A percentile compares a stretch with the other conserved stretches of the same genome.
phyloP scores from a whole-genome alignment of 345 rosid species.

The Linum usitatissimum region DNA sequence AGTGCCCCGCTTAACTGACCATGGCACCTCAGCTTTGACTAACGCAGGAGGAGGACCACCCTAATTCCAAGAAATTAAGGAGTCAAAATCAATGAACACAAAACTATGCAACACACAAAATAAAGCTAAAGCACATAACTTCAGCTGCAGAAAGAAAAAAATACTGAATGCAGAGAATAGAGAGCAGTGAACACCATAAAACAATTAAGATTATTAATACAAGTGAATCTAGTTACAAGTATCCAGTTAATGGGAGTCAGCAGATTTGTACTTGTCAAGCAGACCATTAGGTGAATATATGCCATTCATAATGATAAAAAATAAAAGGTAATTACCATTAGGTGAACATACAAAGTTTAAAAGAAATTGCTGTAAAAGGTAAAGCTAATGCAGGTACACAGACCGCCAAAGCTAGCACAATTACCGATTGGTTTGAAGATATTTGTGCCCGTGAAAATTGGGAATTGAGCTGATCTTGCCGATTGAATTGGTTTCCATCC shows the following conservation, averaged over 20 bases:
- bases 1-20: slow-evolving; percentile 71
- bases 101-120: not conserved
- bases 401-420: not conserved
- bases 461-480: slow-evolving; percentile 38
- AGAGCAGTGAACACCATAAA: too few species aligned
- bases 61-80: slow-evolving; percentile 24
- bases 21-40: slow-evolving; percentile 84
- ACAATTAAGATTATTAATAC: too few species aligned
- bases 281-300: too few species aligned
- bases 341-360: too few species aligned
- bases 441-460: slow-evolving; percentile 36
- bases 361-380: too few species aligned
- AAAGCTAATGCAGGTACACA: not conserved
- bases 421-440: slow-evolving; percentile 48
- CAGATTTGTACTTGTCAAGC: too few species aligned
- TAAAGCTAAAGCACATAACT: not conserved
- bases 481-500: slow-evolving; percentile 39
- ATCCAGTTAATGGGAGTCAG: too few species aligned
- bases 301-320: too few species aligned
- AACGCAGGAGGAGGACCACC: slow-evolving; percentile 59
- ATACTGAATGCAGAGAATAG: too few species aligned
- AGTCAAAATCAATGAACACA: not conserved
- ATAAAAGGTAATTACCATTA: too few species aligned
- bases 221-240: too few species aligned
- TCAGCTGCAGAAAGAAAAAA: too few species aligned